phyloP scores from a whole-genome alignment of 257 asterid species.

The Fraxinus excelsior region DNA sequence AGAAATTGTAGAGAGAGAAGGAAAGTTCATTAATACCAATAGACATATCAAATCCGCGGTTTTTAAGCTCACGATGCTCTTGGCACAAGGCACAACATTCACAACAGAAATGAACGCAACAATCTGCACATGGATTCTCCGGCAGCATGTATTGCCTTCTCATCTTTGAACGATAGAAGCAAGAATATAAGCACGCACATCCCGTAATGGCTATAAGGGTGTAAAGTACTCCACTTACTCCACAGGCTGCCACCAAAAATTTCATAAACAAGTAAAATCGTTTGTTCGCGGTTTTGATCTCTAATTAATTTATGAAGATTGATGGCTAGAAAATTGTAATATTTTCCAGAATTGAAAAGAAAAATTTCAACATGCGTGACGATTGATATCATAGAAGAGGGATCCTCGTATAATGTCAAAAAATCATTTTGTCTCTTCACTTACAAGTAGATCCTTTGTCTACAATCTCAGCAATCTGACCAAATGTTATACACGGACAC shows the following conservation, averaged over 20 bases:
- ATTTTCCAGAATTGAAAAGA: too few species aligned
- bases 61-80: background rate
- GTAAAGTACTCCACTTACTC: slow-evolving; percentile 34
- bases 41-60: background rate
- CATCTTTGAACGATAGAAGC: slow-evolving; percentile 36
- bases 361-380: too few species aligned
- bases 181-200: slow-evolving; percentile 32
- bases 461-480: slow-evolving; percentile 3
- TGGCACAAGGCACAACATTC: slow-evolving; percentile 14
- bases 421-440: background rate
- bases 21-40: background rate
- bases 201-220: slow-evolving; percentile 16
- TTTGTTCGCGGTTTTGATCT: background rate
- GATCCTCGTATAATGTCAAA: background rate
- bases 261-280: background rate
- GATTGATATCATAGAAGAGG: background rate
- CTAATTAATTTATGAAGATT: too few species aligned
- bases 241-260: slow-evolving; percentile 2
- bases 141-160: slow-evolving; percentile 35
- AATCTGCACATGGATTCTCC: slow-evolving; percentile 34
- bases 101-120: slow-evolving; percentile 35
- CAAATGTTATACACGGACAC: slow-evolving; percentile 1
- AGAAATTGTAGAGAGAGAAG: background rate
- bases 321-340: too few species aligned
- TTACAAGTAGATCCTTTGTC: background rate